Evolutionary conservation across 805 yeast genomes (phyloP), one percentile per base, ranked within the genome.

Genomic region (Candida methanosorbosa): DNA sequence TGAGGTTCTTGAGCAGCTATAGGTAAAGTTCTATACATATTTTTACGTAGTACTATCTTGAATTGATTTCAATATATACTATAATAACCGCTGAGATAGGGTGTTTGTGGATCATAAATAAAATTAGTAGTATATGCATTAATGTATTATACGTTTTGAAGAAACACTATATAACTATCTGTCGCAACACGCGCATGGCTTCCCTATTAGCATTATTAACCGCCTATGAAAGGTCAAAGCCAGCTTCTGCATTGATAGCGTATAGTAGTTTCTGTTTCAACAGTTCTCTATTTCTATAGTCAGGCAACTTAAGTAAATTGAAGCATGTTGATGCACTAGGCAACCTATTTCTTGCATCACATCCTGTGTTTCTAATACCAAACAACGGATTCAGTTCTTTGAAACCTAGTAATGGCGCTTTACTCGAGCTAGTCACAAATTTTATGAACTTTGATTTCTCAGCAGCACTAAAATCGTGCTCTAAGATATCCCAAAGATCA

Each of bases 281-380:
- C 2, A 69, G 18, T 27, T 64, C 55, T 47, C 77, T 81, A 44
- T 81, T 62, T 43, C 63, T 59, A 54, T 92, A 92, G 51, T 87
- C 81, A 0, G 98, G 98, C 19, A 92, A 56, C 49, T 81, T 87
- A 40, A 92, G 62, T 38, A 92, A 57, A 50, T 92, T 92, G 21
- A 87, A 84, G 64, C 98, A 92, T 0, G 98, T 92, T 0, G 96
- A 77, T 0, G 97, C 82, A 0, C 97, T 85, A 0, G 98, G 98
- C 27, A 92, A 61, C 21, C 94, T 61, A 2, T 64, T 65, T 2
- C 19, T 17, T 2, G 49, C 43, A 19, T 72, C 72, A 9, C 52
- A 36, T 0, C 90, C 92, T 0, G 79, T 68, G 43, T 77, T 77
- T 26, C 84, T 56, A 31, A 92, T 80, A 1, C 95, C 95, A 56